These are phyloP conservation scores for Dalbergia oliveri DNA, from an alignment of 306 rosid species.

Conservation along the genomic window DNA sequence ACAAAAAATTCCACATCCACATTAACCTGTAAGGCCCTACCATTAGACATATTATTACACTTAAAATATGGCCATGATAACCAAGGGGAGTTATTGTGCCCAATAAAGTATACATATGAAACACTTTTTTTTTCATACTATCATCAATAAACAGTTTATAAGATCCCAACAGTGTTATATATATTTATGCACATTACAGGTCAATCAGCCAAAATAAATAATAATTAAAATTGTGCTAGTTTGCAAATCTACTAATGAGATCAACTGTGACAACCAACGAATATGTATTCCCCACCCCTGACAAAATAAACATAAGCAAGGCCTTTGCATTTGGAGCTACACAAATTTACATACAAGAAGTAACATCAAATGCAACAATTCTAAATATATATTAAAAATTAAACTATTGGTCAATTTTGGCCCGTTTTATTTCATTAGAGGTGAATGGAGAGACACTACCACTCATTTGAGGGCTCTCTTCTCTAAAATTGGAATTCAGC, in stretches of 20 bases:
- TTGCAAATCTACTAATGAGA: conserved; percentile 52
- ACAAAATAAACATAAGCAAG: conserved; percentile 44
- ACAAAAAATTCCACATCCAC: conserved; percentile 50
- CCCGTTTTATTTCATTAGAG: conserved; percentile 77
- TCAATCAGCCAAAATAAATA: conserved; percentile 37
- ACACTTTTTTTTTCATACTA: conserved; percentile 36
- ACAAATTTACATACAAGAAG: conserved; percentile 49
- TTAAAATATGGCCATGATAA: conserved; percentile 33
- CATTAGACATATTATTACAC: conserved; percentile 41
- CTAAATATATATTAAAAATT: conserved; percentile 7
- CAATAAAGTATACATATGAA: conserved; percentile 37
- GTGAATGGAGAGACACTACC: conserved; percentile 76
- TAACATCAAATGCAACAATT: conserved; percentile 44
- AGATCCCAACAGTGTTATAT: background rate
- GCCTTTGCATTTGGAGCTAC: conserved; percentile 45
- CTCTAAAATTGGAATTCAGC: conserved; percentile 64
- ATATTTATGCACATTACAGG: conserved; percentile 21
- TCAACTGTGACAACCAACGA: conserved; percentile 49
- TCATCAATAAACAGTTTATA: conserved; percentile 35
- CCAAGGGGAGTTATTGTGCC: background rate
- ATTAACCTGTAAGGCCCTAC: conserved; percentile 51
- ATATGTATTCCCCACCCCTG: conserved; percentile 44
- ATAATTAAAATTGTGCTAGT: conserved; percentile 38
- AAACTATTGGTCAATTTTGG: conserved; percentile 69
- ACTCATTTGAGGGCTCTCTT: conserved; percentile 67